phyloP scores from a whole-genome alignment of 2,329 filamentous ascomycete species.

The Cordyceps javanica region DNA sequence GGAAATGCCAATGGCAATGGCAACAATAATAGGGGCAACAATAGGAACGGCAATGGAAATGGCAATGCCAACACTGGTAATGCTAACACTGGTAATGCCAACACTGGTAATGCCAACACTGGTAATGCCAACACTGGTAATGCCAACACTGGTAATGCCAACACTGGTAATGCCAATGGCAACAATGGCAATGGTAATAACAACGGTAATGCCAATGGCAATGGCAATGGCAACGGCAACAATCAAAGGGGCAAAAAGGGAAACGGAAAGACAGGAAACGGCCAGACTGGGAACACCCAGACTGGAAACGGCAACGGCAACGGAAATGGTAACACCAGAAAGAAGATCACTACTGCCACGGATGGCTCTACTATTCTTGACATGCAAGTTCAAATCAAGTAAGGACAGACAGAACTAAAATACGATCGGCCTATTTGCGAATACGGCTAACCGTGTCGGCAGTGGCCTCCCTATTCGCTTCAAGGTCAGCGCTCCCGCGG shows the following conservation, averaged over 20 bases:
- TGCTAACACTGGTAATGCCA: background rate
- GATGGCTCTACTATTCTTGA: conserved; percentile 52
- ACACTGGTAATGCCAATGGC: background rate
- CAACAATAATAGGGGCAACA: background rate
- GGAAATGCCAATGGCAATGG: background rate
- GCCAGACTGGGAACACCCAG: background rate
- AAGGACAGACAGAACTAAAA: conserved; percentile 17
- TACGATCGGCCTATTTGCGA: conserved; percentile 9
- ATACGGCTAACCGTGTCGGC: background rate
- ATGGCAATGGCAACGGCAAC: too few relatives aligned
- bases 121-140: background rate
- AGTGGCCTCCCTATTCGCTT: conserved; percentile 49
- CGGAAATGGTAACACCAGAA: background rate
- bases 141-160: background rate
- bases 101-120: background rate
- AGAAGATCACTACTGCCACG: conserved; percentile 33
- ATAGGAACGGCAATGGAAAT: background rate
- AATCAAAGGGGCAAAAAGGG: background rate
- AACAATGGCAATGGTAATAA: background rate
- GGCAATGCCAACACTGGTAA: background rate
- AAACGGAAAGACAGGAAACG: too few relatives aligned
- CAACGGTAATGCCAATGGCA: background rate
- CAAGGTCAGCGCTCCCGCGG: conserved; percentile 48
- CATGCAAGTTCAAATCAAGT: conserved; percentile 49
- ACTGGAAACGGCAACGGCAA: background rate